Evolutionary conservation across 371 early-diverging fungal species (phyloP), one percentile per base, ranked within the genome.

Genomic region (Actinomortierella wolfii): DNA sequence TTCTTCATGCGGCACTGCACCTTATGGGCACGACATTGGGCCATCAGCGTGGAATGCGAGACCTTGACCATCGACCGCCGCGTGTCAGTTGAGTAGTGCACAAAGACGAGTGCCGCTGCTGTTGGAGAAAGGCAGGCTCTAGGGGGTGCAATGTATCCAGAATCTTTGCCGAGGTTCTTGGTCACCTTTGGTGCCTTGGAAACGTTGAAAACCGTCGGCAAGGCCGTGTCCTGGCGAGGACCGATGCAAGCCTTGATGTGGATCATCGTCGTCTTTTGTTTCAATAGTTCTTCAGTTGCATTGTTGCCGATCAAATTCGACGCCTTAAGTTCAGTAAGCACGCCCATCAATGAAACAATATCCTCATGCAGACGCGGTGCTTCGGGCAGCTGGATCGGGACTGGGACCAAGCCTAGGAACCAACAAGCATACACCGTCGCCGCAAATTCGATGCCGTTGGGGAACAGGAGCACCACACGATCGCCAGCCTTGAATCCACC

Each of bases 351-450:
- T 1, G 79, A 76, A 1, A 81, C 79, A 8, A 90, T 68, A 59
- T 92, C 93, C 51, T 94, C 94, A 23, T 84, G 75, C 42, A 89
- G 61, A 18, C 91, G 83, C 18, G 76, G 67, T 1, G 77, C 71
- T 51, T 93, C 94, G 7, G 87, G 84, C 41, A 85, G 83, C 34
- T 87, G 79, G 13, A 93, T 65, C 1, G 93, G 90, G 18, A 95
- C 86, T 14, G 90, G 86, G 1, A 90, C 76, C 1, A 91, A 80
- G 15, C 95, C 94, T 7, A 90, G 76, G 3, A 88, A 86, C 68
- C 94, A 75, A 67, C 93, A 92, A 7, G 92, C 93, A 71, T 92
- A 90, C 15, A 95, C 75, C 1, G 89, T 83, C n/a, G 81, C 77
- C 2, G 91, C 79, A 68, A 86, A 89, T 52, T 93, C 94, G 25